A percentile compares a stretch with the other conserved stretches of the same genome.
Conservation (phyloP, 108 stramenopile species). For the Epipyxis sp. region DNA sequence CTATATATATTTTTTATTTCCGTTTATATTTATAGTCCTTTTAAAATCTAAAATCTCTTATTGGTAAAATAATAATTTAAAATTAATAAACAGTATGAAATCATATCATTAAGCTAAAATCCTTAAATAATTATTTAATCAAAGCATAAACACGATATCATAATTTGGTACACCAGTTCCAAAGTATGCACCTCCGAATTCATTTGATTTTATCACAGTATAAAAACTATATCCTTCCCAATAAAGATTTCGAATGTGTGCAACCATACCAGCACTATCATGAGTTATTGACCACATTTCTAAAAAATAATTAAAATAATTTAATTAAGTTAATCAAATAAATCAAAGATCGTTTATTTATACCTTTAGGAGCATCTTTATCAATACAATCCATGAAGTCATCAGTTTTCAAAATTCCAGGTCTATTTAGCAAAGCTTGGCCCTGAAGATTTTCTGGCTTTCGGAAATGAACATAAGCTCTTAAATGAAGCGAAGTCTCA, state of each 20-base stretch:
- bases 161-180: constrained; percentile 54
- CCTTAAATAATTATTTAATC: neutral
- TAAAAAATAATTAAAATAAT: neutral
- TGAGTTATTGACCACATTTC: constrained; percentile 40
- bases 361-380: constrained; percentile 50
- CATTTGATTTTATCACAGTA: constrained; percentile 39
- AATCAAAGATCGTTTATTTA: neutral
- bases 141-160: constrained; percentile 58
- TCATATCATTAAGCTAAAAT: neutral
- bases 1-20: no score
- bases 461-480: constrained; percentile 56
- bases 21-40: no score
- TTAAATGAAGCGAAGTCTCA: constrained; percentile 39
- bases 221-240: constrained; percentile 60
- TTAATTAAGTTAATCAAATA: neutral
- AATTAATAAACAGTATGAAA: no score
- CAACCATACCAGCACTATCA: constrained; percentile 23
- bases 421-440: constrained; percentile 41
- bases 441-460: constrained; percentile 41
- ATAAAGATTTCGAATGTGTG: constrained; percentile 43
- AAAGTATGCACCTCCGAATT: constrained; percentile 58
- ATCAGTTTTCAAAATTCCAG: constrained; percentile 43
- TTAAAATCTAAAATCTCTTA: no score
- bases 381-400: constrained; percentile 58
- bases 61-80: no score